phyloP scores from a whole-genome alignment of 345 rosid species.

The Clarkia xantiana region DNA sequence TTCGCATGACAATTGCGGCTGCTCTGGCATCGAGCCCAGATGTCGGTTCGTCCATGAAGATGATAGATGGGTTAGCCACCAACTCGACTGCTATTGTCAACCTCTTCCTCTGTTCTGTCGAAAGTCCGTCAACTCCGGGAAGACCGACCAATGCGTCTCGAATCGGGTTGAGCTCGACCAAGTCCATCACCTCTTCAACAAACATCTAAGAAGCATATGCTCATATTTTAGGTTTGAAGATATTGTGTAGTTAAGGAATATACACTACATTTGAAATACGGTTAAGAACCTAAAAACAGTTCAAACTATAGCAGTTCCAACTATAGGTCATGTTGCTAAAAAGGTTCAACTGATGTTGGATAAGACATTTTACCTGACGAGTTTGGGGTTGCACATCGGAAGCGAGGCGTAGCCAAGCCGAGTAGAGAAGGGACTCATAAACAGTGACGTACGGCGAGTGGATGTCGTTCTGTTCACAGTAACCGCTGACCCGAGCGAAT shows the following conservation, averaged over 20 bases:
- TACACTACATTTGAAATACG: too few species aligned
- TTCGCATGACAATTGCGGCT: background rate
- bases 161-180: background rate
- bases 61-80: constrained; percentile 1
- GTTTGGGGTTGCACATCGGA: constrained; percentile 35
- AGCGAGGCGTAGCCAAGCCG: constrained; percentile 91
- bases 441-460: constrained; percentile 89
- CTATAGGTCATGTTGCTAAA: too few species aligned
- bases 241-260: too few species aligned
- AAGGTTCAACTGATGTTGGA: too few species aligned
- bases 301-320: too few species aligned
- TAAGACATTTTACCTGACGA: constrained; percentile 46
- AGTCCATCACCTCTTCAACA: too few species aligned
- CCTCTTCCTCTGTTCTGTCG: constrained; percentile 3
- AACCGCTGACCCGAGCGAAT: constrained; percentile 76
- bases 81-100: background rate
- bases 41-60: constrained; percentile 2
- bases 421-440: constrained; percentile 65
- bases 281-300: too few species aligned
- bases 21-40: constrained; percentile 1
- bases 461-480: constrained; percentile 85
- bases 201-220: too few species aligned
- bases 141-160: background rate
- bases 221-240: too few species aligned
- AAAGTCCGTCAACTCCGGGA: background rate